Evolutionary conservation across 75 land plant genomes (phyloP), one percentile per base, ranked within the genome.

Genomic region (Cryptomeria japonica): DNA sequence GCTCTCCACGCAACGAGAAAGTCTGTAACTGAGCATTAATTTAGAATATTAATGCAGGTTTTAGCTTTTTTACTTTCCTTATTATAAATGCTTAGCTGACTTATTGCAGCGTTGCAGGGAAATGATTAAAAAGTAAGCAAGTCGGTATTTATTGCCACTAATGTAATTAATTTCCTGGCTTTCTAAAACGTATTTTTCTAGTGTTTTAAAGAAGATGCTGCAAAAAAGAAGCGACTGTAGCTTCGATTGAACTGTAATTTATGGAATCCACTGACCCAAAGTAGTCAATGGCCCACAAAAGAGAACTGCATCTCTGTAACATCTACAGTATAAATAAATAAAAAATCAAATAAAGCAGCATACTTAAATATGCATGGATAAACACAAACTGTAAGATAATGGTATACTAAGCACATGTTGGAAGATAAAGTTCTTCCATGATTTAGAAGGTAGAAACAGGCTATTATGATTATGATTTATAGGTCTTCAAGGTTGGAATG

Each of bases 1-100:
- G 34, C 84, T 82, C 84, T 46, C 5, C 34, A 44, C 84, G 84
- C 47, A 82, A 82, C 51, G 84, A 82, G 84, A 82, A 82, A 82
- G 84, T 82, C 84, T 82, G 84, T n/a, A 82, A 82, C 47, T 82
- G 42, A 82, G 31, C n/a, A 64, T 64, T 64, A 64, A 64, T 64
- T 64, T 64, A 64, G 9, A 64, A 64, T 28, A 25, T 25, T 64
- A 7, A 64, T 64, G 70, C n/a, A 64, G 70, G 31, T 64, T 25
- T 58, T 18, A 58, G 22, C 5, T 5, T 58, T 22, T 25, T 19
- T 22, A 58, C 6, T 56, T 18, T 56, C 61, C 5, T 58, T 22
- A 5, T 51, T 51, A 14, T 51, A 51, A 51, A 51, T 51, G 55
- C 55, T 51, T 51, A 13, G 55, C 55, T 58, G 22, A 5, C 70